phyloP scores from a whole-genome alignment of 441 rosid genomes.

The Erodium moschatum region DNA sequence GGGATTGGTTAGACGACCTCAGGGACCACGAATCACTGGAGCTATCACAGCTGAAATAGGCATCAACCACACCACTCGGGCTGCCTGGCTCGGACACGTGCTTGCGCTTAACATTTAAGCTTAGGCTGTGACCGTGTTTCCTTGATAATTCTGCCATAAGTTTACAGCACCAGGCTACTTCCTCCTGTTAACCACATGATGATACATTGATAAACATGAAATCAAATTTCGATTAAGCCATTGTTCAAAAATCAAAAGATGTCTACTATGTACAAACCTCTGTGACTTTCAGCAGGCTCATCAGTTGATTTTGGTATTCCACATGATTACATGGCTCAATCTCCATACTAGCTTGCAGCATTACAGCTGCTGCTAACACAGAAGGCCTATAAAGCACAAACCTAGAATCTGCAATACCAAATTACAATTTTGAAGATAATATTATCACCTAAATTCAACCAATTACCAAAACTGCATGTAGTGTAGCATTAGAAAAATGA shows the following conservation, averaged over 20 bases:
- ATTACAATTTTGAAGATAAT: constrained; percentile 3
- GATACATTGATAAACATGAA: not conserved
- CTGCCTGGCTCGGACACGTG: constrained; percentile 24
- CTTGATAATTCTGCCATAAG: constrained; percentile 32
- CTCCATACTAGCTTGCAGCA: constrained; percentile 42
- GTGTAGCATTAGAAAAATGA: not conserved
- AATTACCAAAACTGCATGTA: not conserved
- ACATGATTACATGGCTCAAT: constrained; percentile 31
- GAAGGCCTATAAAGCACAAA: constrained; percentile 37
- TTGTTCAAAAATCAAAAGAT: not conserved
- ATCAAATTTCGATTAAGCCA: not conserved
- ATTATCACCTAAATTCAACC: not conserved
- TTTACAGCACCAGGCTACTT: constrained; percentile 36
- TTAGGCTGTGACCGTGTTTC: constrained; percentile 22
- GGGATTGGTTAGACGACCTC: constrained; percentile 30
- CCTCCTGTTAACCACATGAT: constrained; percentile 29
- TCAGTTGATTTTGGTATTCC: constrained; percentile 40
- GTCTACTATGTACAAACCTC: constrained; percentile 28
- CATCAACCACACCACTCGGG: constrained; percentile 36
- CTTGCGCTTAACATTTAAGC: constrained; percentile 33
- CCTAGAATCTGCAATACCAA: constrained; percentile 42
- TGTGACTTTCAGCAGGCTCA: constrained; percentile 35
- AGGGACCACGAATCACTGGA: constrained; percentile 38
- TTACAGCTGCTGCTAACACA: constrained; percentile 44
- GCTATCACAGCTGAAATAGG: constrained; percentile 40